Percentiles rank a stretch among this genome's conserved stretches.
Evolutionary conservation across 306 rosid genomes (phyloP).

Genomic region (Ziziphus jujuba): DNA sequence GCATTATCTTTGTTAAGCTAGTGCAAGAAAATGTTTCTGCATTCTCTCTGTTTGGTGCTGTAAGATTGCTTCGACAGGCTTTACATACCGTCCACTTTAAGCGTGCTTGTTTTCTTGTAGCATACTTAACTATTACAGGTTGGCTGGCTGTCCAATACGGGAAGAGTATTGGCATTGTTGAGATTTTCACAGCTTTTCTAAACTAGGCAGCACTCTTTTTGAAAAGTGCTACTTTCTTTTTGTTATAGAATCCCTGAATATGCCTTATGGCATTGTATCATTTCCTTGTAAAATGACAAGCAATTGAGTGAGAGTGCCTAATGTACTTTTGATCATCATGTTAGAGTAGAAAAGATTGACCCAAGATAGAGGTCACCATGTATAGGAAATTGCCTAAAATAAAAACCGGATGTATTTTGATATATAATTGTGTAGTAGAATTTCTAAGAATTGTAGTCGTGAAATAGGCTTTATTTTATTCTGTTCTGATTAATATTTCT

Average conservation of each 20-base stretch:
- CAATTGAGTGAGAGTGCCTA: constrained; percentile 1
- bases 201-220: constrained; percentile 32
- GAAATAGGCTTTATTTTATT: too few species aligned
- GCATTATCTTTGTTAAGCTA: constrained; percentile 46
- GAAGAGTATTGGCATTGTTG: constrained; percentile 59
- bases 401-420: not conserved
- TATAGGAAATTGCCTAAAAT: constrained; percentile 8
- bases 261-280: constrained; percentile 3
- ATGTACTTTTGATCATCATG: constrained; percentile 4
- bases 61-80: constrained; percentile 29
- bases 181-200: constrained; percentile 41
- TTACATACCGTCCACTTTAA: constrained; percentile 29
- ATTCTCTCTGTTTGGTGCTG: constrained; percentile 26
- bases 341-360: constrained; percentile 4
- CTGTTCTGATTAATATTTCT: too few species aligned
- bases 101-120: constrained; percentile 58
- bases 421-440: too few species aligned
- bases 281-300: constrained; percentile 12
- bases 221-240: not conserved
- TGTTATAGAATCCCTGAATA: not conserved
- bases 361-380: constrained; percentile 1
- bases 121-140: constrained; percentile 55
- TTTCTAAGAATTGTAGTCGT: too few species aligned
- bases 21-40: constrained; percentile 47
- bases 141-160: constrained; percentile 67